Evolutionary conservation across 192 early-diverging fungal species (phyloP).

Genomic region (Coemansia aciculifera): DNA sequence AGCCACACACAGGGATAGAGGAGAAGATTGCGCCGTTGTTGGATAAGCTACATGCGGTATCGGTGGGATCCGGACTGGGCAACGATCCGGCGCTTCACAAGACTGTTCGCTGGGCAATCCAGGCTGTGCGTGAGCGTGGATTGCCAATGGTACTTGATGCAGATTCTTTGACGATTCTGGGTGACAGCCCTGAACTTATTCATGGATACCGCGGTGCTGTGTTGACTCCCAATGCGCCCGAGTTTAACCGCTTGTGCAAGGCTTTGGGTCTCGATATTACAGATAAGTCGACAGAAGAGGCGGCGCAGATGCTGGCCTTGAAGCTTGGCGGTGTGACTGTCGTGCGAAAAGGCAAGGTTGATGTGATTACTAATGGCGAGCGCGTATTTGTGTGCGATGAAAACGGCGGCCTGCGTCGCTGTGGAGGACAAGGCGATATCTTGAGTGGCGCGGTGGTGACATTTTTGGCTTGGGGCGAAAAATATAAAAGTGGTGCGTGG

Average conservation of each 20-base stretch:
- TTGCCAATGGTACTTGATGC: conserved; percentile 91
- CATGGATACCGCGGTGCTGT: conserved; percentile 71
- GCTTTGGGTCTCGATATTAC: conserved; percentile 51
- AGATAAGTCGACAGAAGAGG: conserved; percentile 24
- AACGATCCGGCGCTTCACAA: conserved; percentile 70
- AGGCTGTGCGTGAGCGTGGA: conserved; percentile 58
- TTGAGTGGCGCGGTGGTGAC: conserved; percentile 81
- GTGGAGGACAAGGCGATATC: conserved; percentile 96
- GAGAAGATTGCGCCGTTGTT: conserved; percentile 58
- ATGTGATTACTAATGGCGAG: conserved; percentile 76
- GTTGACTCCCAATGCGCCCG: conserved; percentile 86
- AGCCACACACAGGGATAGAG: conserved; percentile 32
- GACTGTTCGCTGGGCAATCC: conserved; percentile 67
- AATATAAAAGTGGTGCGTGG: conserved; percentile 63
- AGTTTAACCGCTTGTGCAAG: conserved; percentile 78
- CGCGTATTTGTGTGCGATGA: conserved; percentile 63
- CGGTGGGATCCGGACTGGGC: conserved; percentile 91
- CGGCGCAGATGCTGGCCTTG: conserved; percentile 57
- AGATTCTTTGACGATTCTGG: conserved; percentile 82
- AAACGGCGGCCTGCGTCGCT: conserved; percentile 75
- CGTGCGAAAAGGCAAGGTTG: conserved; percentile 74
- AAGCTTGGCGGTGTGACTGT: conserved; percentile 78
- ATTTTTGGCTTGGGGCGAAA: conserved; percentile 83
- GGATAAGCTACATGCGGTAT: conserved; percentile 76
- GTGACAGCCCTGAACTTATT: conserved; percentile 69